These are phyloP conservation scores for Blastomyces parvus DNA, from an alignment of 2,329 filamentous ascomycete species.

Conservation along the genomic window DNA sequence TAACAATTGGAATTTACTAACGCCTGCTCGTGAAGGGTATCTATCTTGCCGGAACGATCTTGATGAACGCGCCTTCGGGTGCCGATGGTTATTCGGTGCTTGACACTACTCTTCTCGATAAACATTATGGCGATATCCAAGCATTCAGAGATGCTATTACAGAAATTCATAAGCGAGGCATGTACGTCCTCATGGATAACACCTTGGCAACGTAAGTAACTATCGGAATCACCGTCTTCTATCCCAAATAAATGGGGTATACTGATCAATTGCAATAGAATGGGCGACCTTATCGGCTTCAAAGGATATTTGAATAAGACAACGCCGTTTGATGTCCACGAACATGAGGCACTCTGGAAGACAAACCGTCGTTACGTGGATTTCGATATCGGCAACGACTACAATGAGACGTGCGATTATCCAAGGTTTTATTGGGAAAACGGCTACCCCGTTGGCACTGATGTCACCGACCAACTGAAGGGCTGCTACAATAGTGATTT, in stretches of 20 bases:
- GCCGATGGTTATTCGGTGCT: slow-evolving; percentile 52
- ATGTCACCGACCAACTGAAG: slow-evolving; percentile 39
- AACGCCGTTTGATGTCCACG: slow-evolving; percentile 46
- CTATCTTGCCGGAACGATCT: slow-evolving; percentile 54
- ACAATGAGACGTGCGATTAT: slow-evolving; percentile 47
- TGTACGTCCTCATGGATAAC: slow-evolving; percentile 59
- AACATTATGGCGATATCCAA: slow-evolving; percentile 51
- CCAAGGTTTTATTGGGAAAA: slow-evolving; percentile 54
- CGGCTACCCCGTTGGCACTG: slow-evolving; percentile 42
- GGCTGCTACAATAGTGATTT: slow-evolving; percentile 57
- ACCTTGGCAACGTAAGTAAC: slow-evolving; percentile 50
- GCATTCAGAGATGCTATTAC: slow-evolving; percentile 49
- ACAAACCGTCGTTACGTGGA: slow-evolving; percentile 47
- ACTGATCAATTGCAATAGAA: slow-evolving; percentile 24
- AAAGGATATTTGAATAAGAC: slow-evolving; percentile 51
- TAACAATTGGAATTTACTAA: neutral
- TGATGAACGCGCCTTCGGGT: slow-evolving; percentile 57
- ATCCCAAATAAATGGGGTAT: neutral
- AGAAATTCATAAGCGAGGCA: slow-evolving; percentile 52
- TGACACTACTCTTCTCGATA: slow-evolving; percentile 54
- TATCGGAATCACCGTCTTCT: neutral
- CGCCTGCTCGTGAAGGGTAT: slow-evolving; percentile 37
- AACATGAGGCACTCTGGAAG: slow-evolving; percentile 53
- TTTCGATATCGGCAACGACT: slow-evolving; percentile 47
- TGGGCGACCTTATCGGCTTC: slow-evolving; percentile 56